A percentile compares a stretch with the other conserved stretches of the same genome.
Conservation (phyloP, 371 early-diverging fungal genomes). For the Saksenaea vasiformis region DNA sequence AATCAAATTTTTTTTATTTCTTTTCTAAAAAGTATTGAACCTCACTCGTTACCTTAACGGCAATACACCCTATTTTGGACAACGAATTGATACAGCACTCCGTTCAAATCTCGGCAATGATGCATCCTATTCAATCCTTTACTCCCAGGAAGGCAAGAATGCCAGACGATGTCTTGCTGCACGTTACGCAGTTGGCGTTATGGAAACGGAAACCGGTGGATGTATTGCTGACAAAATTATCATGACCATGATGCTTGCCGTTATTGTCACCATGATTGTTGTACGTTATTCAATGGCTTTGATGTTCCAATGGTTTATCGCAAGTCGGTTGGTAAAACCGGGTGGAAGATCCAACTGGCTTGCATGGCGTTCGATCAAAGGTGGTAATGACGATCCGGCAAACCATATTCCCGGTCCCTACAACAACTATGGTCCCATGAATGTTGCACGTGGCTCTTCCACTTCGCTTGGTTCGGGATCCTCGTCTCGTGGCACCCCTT, state of each 20-base stretch:
- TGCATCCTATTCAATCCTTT: slow-evolving; percentile 43
- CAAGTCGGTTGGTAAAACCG: slow-evolving; percentile 43
- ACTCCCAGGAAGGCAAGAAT: slow-evolving; percentile 29
- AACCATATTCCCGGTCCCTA: slow-evolving; percentile 50
- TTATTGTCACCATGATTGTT: slow-evolving; percentile 50
- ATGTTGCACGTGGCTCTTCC: slow-evolving; percentile 19
- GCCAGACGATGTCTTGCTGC: slow-evolving; percentile 45
- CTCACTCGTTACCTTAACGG: slow-evolving; percentile 25
- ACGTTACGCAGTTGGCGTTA: slow-evolving; percentile 45
- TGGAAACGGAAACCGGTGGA: slow-evolving; percentile 51
- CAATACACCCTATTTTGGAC: slow-evolving; percentile 24
- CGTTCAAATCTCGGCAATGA: slow-evolving; percentile 38
- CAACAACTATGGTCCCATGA: slow-evolving; percentile 40
- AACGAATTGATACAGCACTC: slow-evolving; percentile 30
- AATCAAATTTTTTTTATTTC: too few relatives aligned
- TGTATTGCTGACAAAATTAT: slow-evolving; percentile 63
- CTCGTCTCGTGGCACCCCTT: neutral
- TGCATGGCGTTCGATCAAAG: slow-evolving; percentile 53
- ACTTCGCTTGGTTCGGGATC: slow-evolving; percentile 21
- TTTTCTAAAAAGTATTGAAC: slow-evolving; percentile 26
- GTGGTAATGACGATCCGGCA: slow-evolving; percentile 50
- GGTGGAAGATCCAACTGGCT: slow-evolving; percentile 53
- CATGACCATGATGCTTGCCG: slow-evolving; percentile 43
- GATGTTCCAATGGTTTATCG: slow-evolving; percentile 62
- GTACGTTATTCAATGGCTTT: slow-evolving; percentile 62